Evolutionary conservation across 2,329 filamentous ascomycete genomes (phyloP), one percentile per base, ranked within the genome.

Genomic region (Pseudogymnoascus sp.): DNA sequence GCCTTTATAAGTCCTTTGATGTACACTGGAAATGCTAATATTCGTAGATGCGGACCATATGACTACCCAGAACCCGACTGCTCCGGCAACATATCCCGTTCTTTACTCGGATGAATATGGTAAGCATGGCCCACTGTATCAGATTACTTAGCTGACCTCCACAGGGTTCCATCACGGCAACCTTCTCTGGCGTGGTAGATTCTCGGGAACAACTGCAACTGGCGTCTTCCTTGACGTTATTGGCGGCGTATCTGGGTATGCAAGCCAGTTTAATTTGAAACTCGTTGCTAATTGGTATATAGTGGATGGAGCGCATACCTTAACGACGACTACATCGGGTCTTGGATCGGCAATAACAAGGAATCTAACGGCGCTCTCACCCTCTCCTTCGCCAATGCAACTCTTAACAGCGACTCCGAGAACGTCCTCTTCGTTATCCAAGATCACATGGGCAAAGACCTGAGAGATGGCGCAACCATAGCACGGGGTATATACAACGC

Each of bases 401-500:
- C 77, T 1, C 65, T 82, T 0, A 70, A 72, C 38, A 64, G 70
- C 0, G 71, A 73, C 0, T 68, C 65, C 0, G 70, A 75, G 0
- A 82, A 83, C 61, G 69, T 79, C 2, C 73, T 85, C 5, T 76
- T 84, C n/a, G 71, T 85, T 3, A 73, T 85, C 22, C 79, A 83
- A 70, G 81, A 86, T 66, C 78, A 85, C 71, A 82, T 80, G 16
- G 83, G 83, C 8, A 81, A 86, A 66, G 82, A 84, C 58, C 75
- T 82, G 25, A 78, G 77, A 0, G 74, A 74, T 1, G 75, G 73
- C 0, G 79, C 79, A 4, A 72, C 77, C 3, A 75, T 78, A 14
- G 75, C 79, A 7, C 72, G 81, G 43, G 81, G 81, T 4, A 82
- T 84, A 65, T 74, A 75, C 54, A 78, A 79, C 30, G 81, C 80